A percentile compares a stretch with the other conserved stretches of the same genome.
These are phyloP conservation scores for Blastobotrys muscicola DNA, from an alignment of 805 yeast species.

Conservation along the genomic window DNA sequence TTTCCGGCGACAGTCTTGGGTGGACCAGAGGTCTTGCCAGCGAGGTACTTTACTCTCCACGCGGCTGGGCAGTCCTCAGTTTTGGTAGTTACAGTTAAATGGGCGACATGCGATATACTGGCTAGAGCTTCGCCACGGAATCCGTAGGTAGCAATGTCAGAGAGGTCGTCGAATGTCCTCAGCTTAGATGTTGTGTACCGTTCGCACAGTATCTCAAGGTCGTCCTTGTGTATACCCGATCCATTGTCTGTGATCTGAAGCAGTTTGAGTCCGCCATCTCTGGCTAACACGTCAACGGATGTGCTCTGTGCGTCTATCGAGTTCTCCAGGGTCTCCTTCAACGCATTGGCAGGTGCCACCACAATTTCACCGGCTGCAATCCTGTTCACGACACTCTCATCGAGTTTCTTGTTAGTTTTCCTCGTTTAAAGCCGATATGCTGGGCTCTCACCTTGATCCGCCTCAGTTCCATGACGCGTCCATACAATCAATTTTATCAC, in stretches of 20 bases:
- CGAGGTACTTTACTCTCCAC: constrained; percentile 44
- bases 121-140: constrained; percentile 97
- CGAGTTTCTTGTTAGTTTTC: constrained; percentile 42
- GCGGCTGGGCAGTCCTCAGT: constrained; percentile 54
- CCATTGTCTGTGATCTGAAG: constrained; percentile 90
- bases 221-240: constrained; percentile 58
- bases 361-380: constrained; percentile 98
- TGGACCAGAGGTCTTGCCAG: constrained; percentile 51
- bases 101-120: constrained; percentile 82
- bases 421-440: no score
- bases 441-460: no score
- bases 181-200: constrained; percentile 90
- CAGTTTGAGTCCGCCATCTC: constrained; percentile 85
- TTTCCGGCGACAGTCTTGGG: constrained; percentile 79
- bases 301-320: constrained; percentile 80
- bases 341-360: constrained; percentile 86
- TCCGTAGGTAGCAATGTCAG: constrained; percentile 69
- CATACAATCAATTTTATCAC: no score
- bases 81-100: constrained; percentile 72
- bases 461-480: no score
- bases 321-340: constrained; percentile 88
- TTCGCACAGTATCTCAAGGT: constrained; percentile 72
- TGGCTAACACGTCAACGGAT: constrained; percentile 65
- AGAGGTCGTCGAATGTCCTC: constrained; percentile 62
- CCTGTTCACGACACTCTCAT: constrained; percentile 64